Base-by-base conservation (phyloP, 331 rosid species). In the Arachis monticola region DNA sequence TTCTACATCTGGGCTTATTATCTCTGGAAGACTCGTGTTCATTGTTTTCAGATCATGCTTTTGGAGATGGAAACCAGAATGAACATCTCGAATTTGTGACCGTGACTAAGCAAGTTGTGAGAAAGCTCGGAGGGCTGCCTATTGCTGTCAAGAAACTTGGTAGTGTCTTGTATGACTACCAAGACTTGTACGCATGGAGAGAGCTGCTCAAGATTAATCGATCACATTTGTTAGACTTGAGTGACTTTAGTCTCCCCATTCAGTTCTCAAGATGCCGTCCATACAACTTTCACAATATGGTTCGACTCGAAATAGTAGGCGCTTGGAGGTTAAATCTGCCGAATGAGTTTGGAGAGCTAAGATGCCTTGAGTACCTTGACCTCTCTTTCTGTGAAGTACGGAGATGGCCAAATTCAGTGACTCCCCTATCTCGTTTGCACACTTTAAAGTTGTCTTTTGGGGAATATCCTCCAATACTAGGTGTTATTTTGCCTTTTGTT, bases 61-160 rank as follows among this genome's bases (percentile, higher is more conserved):
- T 56, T 56, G 61, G 61, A 56, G 61, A 56, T 9, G 3, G 3
- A 6, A 8, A 5, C 61, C 61, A 3, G 10, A 32, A 56, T 17
- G 17, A 10, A 14, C 10, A 14, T 56, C 61, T 32, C 2, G 35
- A 56, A 56, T 10, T 56, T 8, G 10, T 2, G 9, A 0, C 61
- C 0, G 0, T 22, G 27, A 4, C 61, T 32, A 14, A 14, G 27
- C 61, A 14, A 32, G 8, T 56, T 56, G 61, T 56, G 32, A 56
- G 32, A 56, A 56, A 56, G 14, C 10, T 56, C 14, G 61, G 61
- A 56, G 61, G 61, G 61, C 27, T 22, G 11, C 61, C 61, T 56
- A 1, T 14, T 17, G 61, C 61, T 5, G 61, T 5, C 35, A 5
- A 56, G 8, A 56, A 17, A 9, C 61, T 56, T 22, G 61, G 35